Evolutionary conservation across 768 basidiomycete genomes (phyloP).

Genomic region (Multifurca ochricompacta): DNA sequence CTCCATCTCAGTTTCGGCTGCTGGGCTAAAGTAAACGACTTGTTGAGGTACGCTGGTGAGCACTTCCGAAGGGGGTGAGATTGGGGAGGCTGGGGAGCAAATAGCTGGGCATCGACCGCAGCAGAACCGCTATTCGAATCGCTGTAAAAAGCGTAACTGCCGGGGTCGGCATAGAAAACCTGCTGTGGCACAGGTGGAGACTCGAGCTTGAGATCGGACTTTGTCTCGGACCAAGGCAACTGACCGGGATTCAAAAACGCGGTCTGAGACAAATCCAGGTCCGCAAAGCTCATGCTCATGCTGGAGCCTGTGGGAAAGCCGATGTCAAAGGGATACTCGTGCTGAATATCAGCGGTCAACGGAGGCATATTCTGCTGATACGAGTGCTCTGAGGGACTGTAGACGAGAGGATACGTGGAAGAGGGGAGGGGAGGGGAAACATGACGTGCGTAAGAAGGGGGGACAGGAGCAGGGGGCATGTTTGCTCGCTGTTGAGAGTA

Average conservation of each 20-base stretch:
- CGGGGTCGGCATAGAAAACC: slow-evolving; percentile 9
- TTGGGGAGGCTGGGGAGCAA: slow-evolving; percentile 3
- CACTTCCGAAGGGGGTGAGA: slow-evolving; percentile 1
- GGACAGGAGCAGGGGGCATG: slow-evolving; percentile 5
- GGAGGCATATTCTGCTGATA: slow-evolving; percentile 4
- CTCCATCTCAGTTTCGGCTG: slow-evolving; percentile 12
- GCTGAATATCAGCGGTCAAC: slow-evolving; percentile 5
- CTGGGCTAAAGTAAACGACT: slow-evolving; percentile 7
- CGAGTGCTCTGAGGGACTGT: slow-evolving; percentile 7
- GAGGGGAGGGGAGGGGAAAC: slow-evolving; percentile 4
- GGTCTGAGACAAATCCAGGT: slow-evolving; percentile 10
- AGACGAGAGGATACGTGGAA: slow-evolving; percentile 12
- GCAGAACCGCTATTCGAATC: slow-evolving; percentile 5
- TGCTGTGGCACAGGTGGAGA: background rate
- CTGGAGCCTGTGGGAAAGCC: background rate
- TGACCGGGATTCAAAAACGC: slow-evolving; percentile 14
- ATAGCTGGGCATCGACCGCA: slow-evolving; percentile 10
- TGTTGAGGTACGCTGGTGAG: slow-evolving; percentile 6
- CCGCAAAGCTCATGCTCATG: slow-evolving; percentile 8
- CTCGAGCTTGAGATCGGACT: slow-evolving; percentile 14
- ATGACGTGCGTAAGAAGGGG: background rate
- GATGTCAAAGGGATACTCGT: slow-evolving; percentile 16
- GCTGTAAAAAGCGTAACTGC: slow-evolving; percentile 13
- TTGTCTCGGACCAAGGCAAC: slow-evolving; percentile 12
- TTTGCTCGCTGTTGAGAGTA: background rate